A percentile compares a stretch with the other conserved stretches of the same genome.
Evolutionary conservation across 176 grass and related monocot genomes (phyloP).

Genomic region (Zizania latifolia): DNA sequence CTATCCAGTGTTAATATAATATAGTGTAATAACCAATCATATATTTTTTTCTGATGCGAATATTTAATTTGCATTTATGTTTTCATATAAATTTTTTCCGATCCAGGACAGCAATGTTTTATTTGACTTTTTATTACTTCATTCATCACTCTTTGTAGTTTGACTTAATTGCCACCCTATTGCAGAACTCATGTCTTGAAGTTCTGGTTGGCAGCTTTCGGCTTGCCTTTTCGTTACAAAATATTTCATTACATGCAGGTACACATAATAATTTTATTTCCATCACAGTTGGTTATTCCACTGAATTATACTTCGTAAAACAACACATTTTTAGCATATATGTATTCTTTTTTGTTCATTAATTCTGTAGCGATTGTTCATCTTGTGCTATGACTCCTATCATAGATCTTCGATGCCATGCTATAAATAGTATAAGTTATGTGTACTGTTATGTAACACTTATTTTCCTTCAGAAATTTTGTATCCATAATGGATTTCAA

Average conservation of each 20-base stretch:
- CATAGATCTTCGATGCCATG: background rate
- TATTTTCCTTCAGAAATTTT: constrained; percentile 2
- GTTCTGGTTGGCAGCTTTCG: constrained; percentile 82
- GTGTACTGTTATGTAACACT: background rate
- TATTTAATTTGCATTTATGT: background rate
- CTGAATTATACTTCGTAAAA: background rate
- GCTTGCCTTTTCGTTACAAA: constrained; percentile 93
- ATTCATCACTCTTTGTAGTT: background rate
- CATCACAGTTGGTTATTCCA: constrained; percentile 8
- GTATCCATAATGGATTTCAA: background rate
- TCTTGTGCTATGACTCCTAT: background rate
- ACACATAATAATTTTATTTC: constrained; percentile 20
- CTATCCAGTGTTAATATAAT: background rate
- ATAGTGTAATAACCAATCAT: background rate
- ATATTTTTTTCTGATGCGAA: constrained; percentile 1
- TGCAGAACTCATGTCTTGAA: constrained; percentile 62
- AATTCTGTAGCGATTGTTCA: background rate
- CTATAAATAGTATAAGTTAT: background rate
- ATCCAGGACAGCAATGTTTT: background rate
- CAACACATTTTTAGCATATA: too few species aligned
- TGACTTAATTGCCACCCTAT: constrained; percentile 16
- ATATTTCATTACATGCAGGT: constrained; percentile 71
- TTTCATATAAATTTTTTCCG: background rate
- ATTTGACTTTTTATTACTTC: constrained; percentile 15
- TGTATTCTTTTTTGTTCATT: background rate